Evolutionary conservation across 163 green algal genomes (phyloP).

Genomic region (Prototheca wickerhamii): DNA sequence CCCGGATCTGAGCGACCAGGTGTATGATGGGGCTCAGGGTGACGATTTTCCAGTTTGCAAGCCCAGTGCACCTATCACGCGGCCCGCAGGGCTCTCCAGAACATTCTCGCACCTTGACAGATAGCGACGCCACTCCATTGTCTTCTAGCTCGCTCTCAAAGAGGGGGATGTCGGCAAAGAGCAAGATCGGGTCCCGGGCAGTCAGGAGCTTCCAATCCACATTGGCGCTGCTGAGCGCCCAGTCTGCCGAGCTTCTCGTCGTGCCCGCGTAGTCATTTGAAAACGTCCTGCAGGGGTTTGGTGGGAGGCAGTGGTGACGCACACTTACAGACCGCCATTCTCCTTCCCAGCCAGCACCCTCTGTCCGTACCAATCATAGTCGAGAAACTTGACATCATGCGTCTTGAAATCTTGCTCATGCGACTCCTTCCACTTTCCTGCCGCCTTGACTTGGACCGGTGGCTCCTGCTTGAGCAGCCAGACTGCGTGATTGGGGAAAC

Average conservation of each 20-base stretch:
- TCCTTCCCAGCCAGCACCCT: conserved; percentile 1
- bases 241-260: neutral
- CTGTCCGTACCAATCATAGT: conserved; percentile 69
- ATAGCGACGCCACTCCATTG: conserved; percentile 64
- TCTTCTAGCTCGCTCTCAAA: conserved; percentile 97
- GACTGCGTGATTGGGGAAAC: neutral
- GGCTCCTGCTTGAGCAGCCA: conserved; percentile 45
- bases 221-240: neutral
- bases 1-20: conserved; percentile 46
- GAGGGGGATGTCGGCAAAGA: conserved; percentile 80
- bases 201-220: conserved; percentile 68
- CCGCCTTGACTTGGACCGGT: conserved; percentile 50
- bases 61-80: conserved; percentile 6
- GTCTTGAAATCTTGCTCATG: conserved; percentile 52
- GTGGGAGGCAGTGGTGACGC: no score
- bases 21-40: neutral
- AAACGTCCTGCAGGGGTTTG: conserved; percentile 77
- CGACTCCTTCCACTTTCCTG: conserved; percentile 54
- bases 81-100: conserved; percentile 22
- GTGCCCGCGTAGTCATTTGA: conserved; percentile 78
- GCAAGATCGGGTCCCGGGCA: conserved; percentile 85
- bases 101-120: conserved; percentile 42
- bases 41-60: neutral
- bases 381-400: conserved; percentile 51
- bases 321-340: no score